phyloP scores from a whole-genome alignment of 2,329 filamentous ascomycete species.

The Colletotrichum musae region DNA sequence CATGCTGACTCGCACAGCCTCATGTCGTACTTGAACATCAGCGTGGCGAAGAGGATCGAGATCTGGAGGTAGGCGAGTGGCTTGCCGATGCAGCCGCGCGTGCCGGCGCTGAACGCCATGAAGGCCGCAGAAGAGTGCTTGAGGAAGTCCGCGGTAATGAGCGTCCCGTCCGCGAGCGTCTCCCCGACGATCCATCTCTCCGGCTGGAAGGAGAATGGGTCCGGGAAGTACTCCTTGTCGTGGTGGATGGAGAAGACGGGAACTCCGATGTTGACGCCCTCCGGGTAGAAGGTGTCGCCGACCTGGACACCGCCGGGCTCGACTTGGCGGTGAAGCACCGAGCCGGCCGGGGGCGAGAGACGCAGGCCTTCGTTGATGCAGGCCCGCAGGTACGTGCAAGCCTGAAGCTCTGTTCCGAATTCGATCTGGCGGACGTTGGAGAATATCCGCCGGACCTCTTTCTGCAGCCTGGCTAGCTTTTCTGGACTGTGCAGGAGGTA shows the following conservation, averaged over 20 bases:
- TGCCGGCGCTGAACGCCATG: conserved; percentile 31
- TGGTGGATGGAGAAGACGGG: conserved; percentile 30
- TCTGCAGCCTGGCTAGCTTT: conserved; percentile 8
- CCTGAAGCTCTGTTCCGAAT: conserved; percentile 14
- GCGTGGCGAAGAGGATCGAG: conserved; percentile 17
- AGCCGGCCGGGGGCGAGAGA: conserved; percentile 20
- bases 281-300: conserved; percentile 6
- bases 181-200: conserved; percentile 28
- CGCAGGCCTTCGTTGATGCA: conserved; percentile 25
- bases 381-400: conserved; percentile 25
- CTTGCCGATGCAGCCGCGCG: conserved; percentile 28
- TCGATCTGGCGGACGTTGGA: conserved; percentile 9
- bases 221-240: conserved; percentile 18
- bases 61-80: conserved; percentile 25
- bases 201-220: conserved; percentile 17
- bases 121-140: conserved; percentile 10
- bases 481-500: conserved; percentile 19
- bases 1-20: conserved; percentile 9
- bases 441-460: conserved; percentile 10
- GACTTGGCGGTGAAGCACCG: conserved; percentile 16
- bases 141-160: conserved; percentile 12
- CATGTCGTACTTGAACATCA: conserved; percentile 26
- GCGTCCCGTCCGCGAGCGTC: conserved; percentile 13
- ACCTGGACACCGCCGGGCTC: conserved; percentile 12
- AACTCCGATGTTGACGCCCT: conserved; percentile 22